Evolutionary conservation across 1,284 basidiomycete genomes (phyloP).

Genomic region (Anthracocystis setariae): DNA sequence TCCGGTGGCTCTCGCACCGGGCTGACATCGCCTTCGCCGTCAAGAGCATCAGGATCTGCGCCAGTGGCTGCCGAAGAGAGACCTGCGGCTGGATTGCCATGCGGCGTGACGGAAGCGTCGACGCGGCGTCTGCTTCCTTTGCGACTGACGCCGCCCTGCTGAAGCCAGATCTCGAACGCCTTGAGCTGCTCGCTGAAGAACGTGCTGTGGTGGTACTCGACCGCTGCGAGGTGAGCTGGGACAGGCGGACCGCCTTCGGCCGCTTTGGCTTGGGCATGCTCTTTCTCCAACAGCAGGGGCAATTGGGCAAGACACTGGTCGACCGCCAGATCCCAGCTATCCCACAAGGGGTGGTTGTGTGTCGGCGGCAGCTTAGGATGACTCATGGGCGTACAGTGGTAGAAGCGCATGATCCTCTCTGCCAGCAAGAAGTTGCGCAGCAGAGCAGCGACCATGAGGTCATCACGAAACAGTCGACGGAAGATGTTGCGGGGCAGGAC

Average conservation of each 20-base stretch:
- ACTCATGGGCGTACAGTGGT: slow-evolving; percentile 95
- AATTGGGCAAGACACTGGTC: slow-evolving; percentile 94
- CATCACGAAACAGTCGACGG: slow-evolving; percentile 91
- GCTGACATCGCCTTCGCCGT: slow-evolving; percentile 72
- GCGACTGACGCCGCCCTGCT: slow-evolving; percentile 69
- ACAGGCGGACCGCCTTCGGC: slow-evolving; percentile 65
- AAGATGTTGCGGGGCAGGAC: slow-evolving; percentile 93
- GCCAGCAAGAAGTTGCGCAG: slow-evolving; percentile 97
- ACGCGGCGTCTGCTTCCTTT: slow-evolving; percentile 58
- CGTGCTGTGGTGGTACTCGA: slow-evolving; percentile 82
- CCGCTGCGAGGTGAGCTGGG: slow-evolving; percentile 66
- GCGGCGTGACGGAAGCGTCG: slow-evolving; percentile 46
- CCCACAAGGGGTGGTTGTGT: slow-evolving; percentile 95
- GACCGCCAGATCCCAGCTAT: slow-evolving; percentile 96
- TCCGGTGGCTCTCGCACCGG: slow-evolving; percentile 80
- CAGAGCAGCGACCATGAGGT: slow-evolving; percentile 92
- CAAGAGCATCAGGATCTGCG: slow-evolving; percentile 59
- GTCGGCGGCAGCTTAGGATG: slow-evolving; percentile 90
- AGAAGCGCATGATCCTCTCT: slow-evolving; percentile 97
- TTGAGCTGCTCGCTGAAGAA: slow-evolving; percentile 97
- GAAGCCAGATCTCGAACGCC: slow-evolving; percentile 97
- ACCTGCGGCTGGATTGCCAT: slow-evolving; percentile 44
- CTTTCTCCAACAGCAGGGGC: slow-evolving; percentile 81
- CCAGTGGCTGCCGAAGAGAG: slow-evolving; percentile 37
- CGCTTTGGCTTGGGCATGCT: slow-evolving; percentile 71